Evolutionary conservation across 139 green algal species (phyloP), one percentile per base, ranked within the genome.

Genomic region (Diplosphaera chodatii): DNA sequence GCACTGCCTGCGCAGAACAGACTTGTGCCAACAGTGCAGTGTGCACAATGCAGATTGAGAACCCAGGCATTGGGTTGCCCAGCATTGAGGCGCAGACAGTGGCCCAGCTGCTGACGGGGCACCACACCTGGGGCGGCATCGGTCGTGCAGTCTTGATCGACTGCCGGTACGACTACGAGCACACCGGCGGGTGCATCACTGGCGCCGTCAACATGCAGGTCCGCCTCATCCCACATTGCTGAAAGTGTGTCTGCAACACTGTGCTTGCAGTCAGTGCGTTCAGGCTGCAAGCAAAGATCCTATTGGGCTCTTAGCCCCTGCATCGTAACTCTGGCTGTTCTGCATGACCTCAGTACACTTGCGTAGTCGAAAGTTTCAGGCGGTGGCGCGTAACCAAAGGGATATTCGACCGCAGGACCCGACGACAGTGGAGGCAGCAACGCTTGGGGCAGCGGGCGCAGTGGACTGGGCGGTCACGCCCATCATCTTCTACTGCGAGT

Each of bases 401-500:
- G n/a, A n/a, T n/a, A n/a, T 48, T 13, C 37, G 8, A 13, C 37
- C 13, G 37, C 48, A 59, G 31, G 41, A 40, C 22, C 69, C 69
- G 30, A 56, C 64, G 40, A 55, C 40, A 16, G 55, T 25, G 20
- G 69, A 68, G 23, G 55, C 29, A 1, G 28, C 64, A 29, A 74
- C 69, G 4, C 55, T 74, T 32, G 69, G 69, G n/a, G 64, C 41
- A 23, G 25, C 27, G 25, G 32, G 23, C 8, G 31, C 55, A n/a
- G 23, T 56, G 31, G 55, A 74, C 55, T 55, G 69, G 8, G 6
- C 31, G 3, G 40, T 31, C 21, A 74, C 69, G 30, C 34, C 31
- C 3, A 32, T 74, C 22, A 33, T 74, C 20, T 32, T 74, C 21
- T 74, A 74, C 55, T 74, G 69, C 40, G 69, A 74, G 32, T 74